phyloP scores from a whole-genome alignment of 257 asterid species.

The Datura wrightii region DNA sequence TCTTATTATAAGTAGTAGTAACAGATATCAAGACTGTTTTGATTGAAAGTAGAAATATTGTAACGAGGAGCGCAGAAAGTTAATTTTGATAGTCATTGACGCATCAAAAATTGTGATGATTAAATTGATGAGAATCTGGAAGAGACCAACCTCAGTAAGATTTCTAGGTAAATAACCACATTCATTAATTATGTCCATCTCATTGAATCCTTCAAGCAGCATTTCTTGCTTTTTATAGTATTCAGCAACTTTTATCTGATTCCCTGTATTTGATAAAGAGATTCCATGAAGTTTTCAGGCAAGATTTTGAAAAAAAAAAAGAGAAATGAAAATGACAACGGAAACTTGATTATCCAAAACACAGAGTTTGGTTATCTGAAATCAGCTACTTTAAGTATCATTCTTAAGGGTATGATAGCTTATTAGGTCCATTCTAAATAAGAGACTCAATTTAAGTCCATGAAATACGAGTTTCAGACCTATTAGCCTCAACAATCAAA shows the following conservation, averaged over 20 bases:
- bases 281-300: neutral
- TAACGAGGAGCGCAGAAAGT: neutral
- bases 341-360: neutral
- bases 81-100: too few species aligned
- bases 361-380: neutral
- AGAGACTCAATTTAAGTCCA: neutral
- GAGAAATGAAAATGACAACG: neutral
- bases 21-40: neutral
- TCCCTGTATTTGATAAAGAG: slow-evolving; percentile 45
- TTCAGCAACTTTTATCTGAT: slow-evolving; percentile 69
- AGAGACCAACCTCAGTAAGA: slow-evolving; percentile 64
- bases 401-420: neutral
- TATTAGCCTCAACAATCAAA: neutral
- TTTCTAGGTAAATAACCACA: slow-evolving; percentile 63
- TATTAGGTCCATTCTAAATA: neutral
- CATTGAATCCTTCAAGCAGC: slow-evolving; percentile 79
- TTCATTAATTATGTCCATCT: slow-evolving; percentile 81
- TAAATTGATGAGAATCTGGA: neutral
- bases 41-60: neutral
- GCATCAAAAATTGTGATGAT: neutral
- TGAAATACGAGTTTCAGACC: neutral
- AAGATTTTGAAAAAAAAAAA: neutral
- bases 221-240: slow-evolving; percentile 85
- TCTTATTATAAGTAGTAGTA: neutral
- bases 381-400: slow-evolving; percentile 13